These are phyloP conservation scores for Tuber melanosporum DNA, from an alignment of 495 filamentous ascomycete genomes.

Conservation along the genomic window DNA sequence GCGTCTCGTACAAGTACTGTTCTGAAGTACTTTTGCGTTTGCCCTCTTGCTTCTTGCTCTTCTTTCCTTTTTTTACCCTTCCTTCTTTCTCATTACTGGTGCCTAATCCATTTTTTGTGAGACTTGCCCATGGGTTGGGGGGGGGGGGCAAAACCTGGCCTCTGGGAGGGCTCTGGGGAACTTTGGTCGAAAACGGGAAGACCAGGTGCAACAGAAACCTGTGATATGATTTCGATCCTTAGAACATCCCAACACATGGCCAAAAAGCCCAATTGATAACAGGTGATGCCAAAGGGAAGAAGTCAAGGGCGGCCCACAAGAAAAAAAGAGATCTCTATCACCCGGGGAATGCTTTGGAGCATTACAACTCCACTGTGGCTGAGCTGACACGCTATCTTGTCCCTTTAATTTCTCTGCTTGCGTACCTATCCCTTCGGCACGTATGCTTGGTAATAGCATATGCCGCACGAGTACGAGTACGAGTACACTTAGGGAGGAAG, in stretches of 20 bases:
- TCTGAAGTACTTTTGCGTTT: not conserved
- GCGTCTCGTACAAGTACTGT: not conserved
- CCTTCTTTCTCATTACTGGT: not conserved
- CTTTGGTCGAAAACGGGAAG: not conserved
- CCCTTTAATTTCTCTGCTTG: constrained; percentile 2
- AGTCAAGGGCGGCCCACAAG: not conserved
- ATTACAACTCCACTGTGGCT: not conserved
- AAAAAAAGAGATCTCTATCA: not conserved
- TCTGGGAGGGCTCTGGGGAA: not conserved
- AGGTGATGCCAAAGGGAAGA: not conserved
- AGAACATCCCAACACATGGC: not conserved
- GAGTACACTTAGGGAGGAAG: too few species aligned
- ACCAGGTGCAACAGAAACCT: not conserved
- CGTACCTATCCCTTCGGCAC: not conserved
- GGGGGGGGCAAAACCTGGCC: not conserved
- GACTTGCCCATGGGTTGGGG: not conserved
- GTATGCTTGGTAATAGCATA: not conserved
- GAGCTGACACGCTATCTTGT: not conserved
- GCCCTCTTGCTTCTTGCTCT: not conserved
- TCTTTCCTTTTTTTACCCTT: not conserved
- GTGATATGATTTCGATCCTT: not conserved
- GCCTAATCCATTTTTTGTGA: constrained; percentile 3
- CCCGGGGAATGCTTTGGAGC: not conserved
- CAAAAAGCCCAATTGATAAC: not conserved
- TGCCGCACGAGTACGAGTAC: too few species aligned